phyloP scores from a whole-genome alignment of 2,329 filamentous ascomycete species.

The Trichoderma guizhouense region DNA sequence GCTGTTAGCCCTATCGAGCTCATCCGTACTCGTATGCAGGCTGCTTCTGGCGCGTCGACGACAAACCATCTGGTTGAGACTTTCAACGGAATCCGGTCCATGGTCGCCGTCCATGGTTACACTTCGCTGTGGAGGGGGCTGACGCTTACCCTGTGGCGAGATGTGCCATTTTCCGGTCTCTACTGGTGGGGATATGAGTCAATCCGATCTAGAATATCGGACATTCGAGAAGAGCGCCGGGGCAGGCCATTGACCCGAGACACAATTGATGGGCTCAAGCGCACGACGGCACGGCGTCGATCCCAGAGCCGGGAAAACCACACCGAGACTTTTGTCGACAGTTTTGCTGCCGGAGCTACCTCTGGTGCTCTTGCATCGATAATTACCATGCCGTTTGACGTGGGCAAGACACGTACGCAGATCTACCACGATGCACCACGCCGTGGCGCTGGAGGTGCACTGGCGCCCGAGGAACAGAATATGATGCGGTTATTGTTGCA shows the following conservation, averaged over 20 bases:
- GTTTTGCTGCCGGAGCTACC: slow-evolving; percentile 78
- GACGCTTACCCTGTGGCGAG: slow-evolving; percentile 88
- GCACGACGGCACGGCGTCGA: slow-evolving; percentile 45
- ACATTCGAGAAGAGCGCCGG: slow-evolving; percentile 56
- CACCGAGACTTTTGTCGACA: slow-evolving; percentile 76
- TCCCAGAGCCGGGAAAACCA: slow-evolving; percentile 68
- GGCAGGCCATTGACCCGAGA: slow-evolving; percentile 38
- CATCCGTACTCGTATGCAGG: slow-evolving; percentile 88
- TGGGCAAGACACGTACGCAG: slow-evolving; percentile 93
- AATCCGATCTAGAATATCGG: slow-evolving; percentile 67
- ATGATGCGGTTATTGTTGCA: slow-evolving; percentile 86
- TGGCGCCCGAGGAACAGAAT: slow-evolving; percentile 66
- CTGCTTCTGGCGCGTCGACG: slow-evolving; percentile 56
- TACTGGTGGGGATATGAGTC: slow-evolving; percentile 99
- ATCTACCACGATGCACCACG: slow-evolving; percentile 60
- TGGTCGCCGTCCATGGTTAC: slow-evolving; percentile 76
- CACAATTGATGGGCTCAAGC: slow-evolving; percentile 30
- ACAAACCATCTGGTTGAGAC: slow-evolving; percentile 77
- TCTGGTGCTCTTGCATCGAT: slow-evolving; percentile 85
- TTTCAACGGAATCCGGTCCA: slow-evolving; percentile 68
- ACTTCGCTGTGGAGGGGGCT: slow-evolving; percentile 85
- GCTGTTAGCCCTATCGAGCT: slow-evolving; percentile 90
- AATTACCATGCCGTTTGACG: slow-evolving; percentile 91
- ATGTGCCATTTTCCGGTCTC: slow-evolving; percentile 93
- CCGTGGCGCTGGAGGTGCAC: slow-evolving; percentile 32